Evolutionary conservation across 768 basidiomycete species (phyloP).

Genomic region (Lactifluus subvellereus): DNA sequence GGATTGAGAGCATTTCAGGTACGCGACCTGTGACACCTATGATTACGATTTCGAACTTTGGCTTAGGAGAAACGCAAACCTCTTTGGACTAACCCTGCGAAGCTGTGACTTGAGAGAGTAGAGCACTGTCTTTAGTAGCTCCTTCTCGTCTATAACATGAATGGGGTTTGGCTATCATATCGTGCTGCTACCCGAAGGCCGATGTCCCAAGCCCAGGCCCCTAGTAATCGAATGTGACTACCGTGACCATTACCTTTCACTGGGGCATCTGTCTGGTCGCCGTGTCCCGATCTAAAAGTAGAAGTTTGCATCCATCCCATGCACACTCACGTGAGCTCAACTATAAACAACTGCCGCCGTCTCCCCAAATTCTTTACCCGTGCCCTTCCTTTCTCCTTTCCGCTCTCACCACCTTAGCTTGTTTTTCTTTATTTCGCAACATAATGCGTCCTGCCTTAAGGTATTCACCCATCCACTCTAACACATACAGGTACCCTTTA

Average conservation of each 20-base stretch:
- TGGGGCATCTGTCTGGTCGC: too few species aligned
- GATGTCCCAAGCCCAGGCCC: too few species aligned
- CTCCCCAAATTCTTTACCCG: neutral
- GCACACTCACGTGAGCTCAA: neutral
- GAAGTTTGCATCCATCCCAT: neutral
- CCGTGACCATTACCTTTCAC: too few species aligned
- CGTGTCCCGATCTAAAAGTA: neutral
- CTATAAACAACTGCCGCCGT: neutral
- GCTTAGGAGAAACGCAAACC: neutral
- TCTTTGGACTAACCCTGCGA: neutral
- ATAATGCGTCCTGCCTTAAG: conserved; percentile 5
- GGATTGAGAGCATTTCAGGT: neutral
- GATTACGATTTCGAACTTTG: neutral
- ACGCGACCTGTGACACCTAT: neutral
- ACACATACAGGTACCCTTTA: neutral
- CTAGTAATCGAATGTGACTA: neutral
- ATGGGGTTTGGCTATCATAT: too few species aligned
- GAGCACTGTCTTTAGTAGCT: neutral
- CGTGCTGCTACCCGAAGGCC: too few species aligned
- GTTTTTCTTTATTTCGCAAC: neutral
- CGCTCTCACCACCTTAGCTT: neutral
- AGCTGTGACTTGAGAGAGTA: neutral
- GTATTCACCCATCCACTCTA: neutral
- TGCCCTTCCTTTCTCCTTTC: neutral
- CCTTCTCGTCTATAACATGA: too few species aligned